phyloP scores from a whole-genome alignment of 495 filamentous ascomycete species.

The Pseudoneurospora amorphoporcata region DNA sequence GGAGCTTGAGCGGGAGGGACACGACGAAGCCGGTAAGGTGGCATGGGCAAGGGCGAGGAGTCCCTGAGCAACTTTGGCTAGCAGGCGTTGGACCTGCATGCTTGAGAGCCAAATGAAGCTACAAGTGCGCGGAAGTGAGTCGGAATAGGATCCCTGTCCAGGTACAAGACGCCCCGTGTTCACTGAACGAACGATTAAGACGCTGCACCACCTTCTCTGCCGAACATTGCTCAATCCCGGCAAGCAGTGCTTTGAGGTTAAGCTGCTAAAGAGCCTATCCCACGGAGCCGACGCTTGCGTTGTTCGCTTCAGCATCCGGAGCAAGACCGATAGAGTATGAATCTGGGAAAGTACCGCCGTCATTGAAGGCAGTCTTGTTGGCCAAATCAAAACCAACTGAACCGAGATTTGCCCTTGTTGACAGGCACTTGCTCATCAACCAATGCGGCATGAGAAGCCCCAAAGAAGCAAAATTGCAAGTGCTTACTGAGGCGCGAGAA shows the following conservation, averaged over 20 bases:
- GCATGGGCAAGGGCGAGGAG: slow-evolving; percentile 10
- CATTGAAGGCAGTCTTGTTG: background rate
- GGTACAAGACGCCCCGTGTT: background rate
- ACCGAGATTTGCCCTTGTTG: background rate
- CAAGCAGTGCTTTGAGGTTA: background rate
- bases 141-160: background rate
- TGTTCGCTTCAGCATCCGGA: background rate
- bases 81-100: slow-evolving; percentile 21
- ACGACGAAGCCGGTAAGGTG: background rate
- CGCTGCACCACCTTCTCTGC: background rate
- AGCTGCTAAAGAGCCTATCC: background rate
- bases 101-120: slow-evolving; percentile 15
- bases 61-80: slow-evolving; percentile 7
- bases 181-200: background rate
- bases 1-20: background rate
- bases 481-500: background rate
- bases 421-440: background rate
- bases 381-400: background rate
- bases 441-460: background rate
- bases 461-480: background rate
- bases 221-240: background rate
- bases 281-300: background rate
- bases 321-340: background rate
- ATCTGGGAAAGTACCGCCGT: background rate
- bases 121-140: slow-evolving; percentile 1